Conservation (phyloP, 768 basidiomycete species). For the Termitomyces sp. region DNA sequence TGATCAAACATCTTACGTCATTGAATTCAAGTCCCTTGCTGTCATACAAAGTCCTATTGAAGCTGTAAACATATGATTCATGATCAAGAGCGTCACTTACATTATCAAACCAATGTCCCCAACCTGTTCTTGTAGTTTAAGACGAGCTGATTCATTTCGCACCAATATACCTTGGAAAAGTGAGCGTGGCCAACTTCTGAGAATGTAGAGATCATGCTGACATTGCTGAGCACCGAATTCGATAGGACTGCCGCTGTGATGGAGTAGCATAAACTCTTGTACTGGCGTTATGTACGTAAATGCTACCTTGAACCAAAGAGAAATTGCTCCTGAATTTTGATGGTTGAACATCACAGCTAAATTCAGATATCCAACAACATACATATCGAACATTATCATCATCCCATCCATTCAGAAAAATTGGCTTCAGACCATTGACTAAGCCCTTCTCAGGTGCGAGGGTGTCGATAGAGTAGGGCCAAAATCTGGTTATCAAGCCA, state of each 20-base stretch:
- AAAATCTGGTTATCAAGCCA: slow-evolving; percentile 53
- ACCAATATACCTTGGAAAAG: slow-evolving; percentile 56
- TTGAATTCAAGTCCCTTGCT: slow-evolving; percentile 67
- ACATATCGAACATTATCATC: slow-evolving; percentile 34
- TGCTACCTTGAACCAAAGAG: slow-evolving; percentile 45
- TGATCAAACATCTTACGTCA: slow-evolving; percentile 34
- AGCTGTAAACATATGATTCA: neutral
- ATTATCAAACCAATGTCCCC: slow-evolving; percentile 57
- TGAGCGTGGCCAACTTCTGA: neutral
- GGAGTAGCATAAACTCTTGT: neutral
- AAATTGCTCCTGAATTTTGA: slow-evolving; percentile 42
- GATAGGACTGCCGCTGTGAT: slow-evolving; percentile 36
- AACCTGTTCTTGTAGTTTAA: slow-evolving; percentile 42
- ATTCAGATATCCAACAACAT: neutral
- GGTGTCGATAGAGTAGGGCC: slow-evolving; percentile 59
- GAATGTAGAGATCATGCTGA: slow-evolving; percentile 18
- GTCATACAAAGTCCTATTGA: slow-evolving; percentile 47
- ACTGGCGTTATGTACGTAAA: neutral
- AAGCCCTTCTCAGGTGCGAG: slow-evolving; percentile 52
- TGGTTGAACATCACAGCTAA: neutral
- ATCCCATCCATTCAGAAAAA: slow-evolving; percentile 50
- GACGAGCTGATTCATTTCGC: slow-evolving; percentile 48
- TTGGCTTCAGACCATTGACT: slow-evolving; percentile 47
- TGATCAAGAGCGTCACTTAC: slow-evolving; percentile 27
- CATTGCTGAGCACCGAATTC: slow-evolving; percentile 67